Conservation (phyloP, 306 rosid species). For the Citrullus colocynthis region DNA sequence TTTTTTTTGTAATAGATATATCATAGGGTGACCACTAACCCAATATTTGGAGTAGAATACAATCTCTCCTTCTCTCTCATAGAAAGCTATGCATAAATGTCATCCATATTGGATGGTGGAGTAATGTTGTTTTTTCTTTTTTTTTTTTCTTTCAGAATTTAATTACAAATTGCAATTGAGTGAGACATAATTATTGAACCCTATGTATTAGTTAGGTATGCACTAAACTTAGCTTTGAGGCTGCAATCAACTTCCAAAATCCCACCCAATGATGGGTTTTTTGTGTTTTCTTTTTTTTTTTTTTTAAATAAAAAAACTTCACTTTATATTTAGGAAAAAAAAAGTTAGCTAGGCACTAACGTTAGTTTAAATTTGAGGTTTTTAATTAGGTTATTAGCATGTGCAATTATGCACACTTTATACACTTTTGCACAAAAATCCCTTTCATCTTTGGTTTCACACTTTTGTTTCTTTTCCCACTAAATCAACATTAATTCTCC, state of each 20-base stretch:
- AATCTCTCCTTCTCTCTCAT: not conserved
- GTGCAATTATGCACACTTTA: not conserved
- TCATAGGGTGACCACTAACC: constrained; percentile 8
- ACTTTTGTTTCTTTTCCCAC: not conserved
- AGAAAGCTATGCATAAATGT: constrained; percentile 2
- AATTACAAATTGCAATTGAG: constrained; percentile 3
- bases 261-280: not conserved
- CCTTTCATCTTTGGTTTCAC: not conserved
- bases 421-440: not conserved
- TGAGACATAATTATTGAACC: constrained; percentile 2
- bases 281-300: no score
- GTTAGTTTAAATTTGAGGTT: not conserved
- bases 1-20: not conserved
- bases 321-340: not conserved
- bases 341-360: not conserved
- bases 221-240: constrained; percentile 9
- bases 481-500: not conserved
- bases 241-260: constrained; percentile 3
- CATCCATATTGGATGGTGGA: constrained; percentile 2
- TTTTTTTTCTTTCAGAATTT: not conserved
- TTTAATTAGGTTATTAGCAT: not conserved
- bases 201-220: not conserved
- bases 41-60: constrained; percentile 9
- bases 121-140: not conserved
- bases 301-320: not conserved